Conservation (phyloP, 1,284 basidiomycete species). For the Moesziomyces parantarcticus region DNA sequence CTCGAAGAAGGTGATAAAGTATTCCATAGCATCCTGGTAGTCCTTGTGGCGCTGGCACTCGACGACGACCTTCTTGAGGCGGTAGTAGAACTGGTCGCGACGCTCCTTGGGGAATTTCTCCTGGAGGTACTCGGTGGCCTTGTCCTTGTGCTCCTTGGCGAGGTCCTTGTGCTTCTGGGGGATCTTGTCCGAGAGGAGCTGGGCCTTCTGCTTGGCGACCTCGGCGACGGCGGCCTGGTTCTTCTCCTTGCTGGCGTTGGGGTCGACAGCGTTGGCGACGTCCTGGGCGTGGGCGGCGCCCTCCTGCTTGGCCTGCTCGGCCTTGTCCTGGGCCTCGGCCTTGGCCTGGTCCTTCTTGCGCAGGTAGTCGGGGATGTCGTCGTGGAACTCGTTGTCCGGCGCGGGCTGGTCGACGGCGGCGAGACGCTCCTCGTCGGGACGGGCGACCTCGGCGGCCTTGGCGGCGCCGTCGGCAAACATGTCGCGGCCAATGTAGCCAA, state of each 20-base stretch:
- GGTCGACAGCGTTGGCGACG: conserved; percentile 55
- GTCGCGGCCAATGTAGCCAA: conserved; percentile 73
- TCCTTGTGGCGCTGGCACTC: conserved; percentile 93
- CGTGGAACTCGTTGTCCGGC: conserved; percentile 69
- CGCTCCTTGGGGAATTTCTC: conserved; percentile 89
- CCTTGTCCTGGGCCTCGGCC: conserved; percentile 43
- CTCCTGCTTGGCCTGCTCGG: conserved; percentile 51
- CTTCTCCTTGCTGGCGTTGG: conserved; percentile 67
- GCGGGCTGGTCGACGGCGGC: conserved; percentile 76
- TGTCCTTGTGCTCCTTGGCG: conserved; percentile 58
- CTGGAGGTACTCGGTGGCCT: conserved; percentile 73
- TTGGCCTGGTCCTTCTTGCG: conserved; percentile 64
- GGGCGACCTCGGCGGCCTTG: conserved; percentile 79
- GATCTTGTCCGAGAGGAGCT: conserved; percentile 63
- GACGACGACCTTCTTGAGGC: conserved; percentile 85
- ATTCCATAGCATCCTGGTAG: conserved; percentile 76
- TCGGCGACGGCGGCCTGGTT: conserved; percentile 67
- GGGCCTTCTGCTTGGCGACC: conserved; percentile 70
- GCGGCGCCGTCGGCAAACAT: conserved; percentile 80
- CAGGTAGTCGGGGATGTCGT: conserved; percentile 70
- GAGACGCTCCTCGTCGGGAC: conserved; percentile 77
- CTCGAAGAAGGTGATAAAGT: conserved; percentile 68
- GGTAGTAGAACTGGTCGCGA: conserved; percentile 82
- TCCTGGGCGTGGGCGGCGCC: conserved; percentile 47
- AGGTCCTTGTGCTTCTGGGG: conserved; percentile 64